Evolutionary conservation across 2,329 filamentous ascomycete species (phyloP), one percentile per base, ranked within the genome.

Genomic region (Arthroderma uncinatum): DNA sequence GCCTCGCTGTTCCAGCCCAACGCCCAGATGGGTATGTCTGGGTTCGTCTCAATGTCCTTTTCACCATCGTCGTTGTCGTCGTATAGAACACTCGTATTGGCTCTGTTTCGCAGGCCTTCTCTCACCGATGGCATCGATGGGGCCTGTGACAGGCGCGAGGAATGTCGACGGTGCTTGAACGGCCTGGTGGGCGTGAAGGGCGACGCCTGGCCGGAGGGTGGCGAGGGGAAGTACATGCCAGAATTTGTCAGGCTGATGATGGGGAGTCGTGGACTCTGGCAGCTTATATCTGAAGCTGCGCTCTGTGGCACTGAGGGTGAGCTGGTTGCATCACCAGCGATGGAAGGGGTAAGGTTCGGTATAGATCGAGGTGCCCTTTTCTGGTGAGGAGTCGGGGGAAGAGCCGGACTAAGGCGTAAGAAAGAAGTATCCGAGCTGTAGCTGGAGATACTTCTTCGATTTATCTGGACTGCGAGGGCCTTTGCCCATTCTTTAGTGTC

Each of bases 21-120:
- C 48, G 70, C 64, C 73, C 73, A 75, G 25, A 73, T 64, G 4
- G 72, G 71, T 56, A 77, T 73, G 4, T 76, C 76, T 9, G 79
- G 64, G 54, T 83, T 81, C 76, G 82, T 81, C 44, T 73, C 76
- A 60, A 30, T 23, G 23, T 55, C 57, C 3, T 58, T 59, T 9
- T 33, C 48, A 33, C 21, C 39, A 79, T 77, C 76, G 2, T 75
- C 73, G 1, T 72, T 70, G 21, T 72, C 66, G 54, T 72, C 72
- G 47, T 74, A 65, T 52, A 79, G 76, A 57, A 74, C 74, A 63
- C 76, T 73, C 0, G 73, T 75, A 30, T 71, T 68, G 50, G 71
- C 68, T 37, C 71, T 65, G 14, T 72, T 70, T 60, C 74, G 72
- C 42, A 67, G 65, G 57, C 64, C 66, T 53, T 67, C 66, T 23